Evolutionary conservation across 2,329 filamentous ascomycete genomes (phyloP).

Genomic region (Paraphoma chrysanthemicola): DNA sequence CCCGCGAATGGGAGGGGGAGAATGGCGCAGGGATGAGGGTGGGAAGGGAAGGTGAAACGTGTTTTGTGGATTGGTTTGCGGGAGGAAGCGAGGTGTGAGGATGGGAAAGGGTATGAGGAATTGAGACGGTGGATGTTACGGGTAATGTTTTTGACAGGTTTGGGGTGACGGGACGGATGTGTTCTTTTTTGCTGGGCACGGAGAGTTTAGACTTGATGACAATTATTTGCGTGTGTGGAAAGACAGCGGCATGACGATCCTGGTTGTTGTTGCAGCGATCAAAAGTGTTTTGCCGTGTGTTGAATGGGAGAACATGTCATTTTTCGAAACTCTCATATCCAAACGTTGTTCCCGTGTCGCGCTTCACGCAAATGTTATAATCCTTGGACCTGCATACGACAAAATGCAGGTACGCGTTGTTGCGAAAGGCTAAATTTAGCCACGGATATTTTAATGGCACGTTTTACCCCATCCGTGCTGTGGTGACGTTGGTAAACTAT

Average conservation of each 20-base stretch:
- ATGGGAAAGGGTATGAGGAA: neutral
- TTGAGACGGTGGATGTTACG: neutral
- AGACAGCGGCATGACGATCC: too few species aligned
- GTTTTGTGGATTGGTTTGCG: too few species aligned
- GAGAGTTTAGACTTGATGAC: too few species aligned
- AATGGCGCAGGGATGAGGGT: neutral
- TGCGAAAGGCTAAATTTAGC: neutral
- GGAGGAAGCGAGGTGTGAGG: neutral
- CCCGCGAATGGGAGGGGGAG: neutral
- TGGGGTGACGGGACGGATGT: too few species aligned
- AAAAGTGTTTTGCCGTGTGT: too few species aligned
- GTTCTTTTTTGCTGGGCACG: too few species aligned
- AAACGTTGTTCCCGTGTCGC: neutral
- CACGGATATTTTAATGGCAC: neutral
- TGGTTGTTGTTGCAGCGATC: too few species aligned
- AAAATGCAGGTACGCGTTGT: neutral
- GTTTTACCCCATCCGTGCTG: constrained; percentile 3
- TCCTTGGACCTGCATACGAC: neutral
- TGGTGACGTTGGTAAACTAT: neutral
- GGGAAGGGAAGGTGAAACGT: neutral
- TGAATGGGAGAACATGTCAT: too few species aligned
- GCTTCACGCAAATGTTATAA: neutral
- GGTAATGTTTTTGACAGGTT: neutral
- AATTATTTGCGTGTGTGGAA: too few species aligned
- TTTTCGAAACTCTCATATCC: neutral